A percentile compares a stretch with the other conserved stretches of the same genome.
Conservation (phyloP, 306 rosid species). For the Cicer yamashitae region DNA sequence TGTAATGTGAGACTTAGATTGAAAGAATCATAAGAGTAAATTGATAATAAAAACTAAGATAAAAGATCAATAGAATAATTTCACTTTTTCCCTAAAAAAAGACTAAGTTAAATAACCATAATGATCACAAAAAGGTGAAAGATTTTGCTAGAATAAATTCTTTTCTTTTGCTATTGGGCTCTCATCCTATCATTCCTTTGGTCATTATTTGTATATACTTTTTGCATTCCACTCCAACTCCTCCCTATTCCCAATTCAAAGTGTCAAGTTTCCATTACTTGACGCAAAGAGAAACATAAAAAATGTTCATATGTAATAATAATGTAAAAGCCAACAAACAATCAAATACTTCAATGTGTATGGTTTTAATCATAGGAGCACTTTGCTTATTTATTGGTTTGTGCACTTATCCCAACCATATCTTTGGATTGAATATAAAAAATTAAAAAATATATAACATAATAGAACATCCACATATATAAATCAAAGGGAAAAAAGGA, state of each 20-base stretch:
- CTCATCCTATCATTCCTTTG: neutral
- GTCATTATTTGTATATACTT: conserved; percentile 5
- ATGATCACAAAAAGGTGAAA: neutral
- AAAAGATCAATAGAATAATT: too few relatives aligned
- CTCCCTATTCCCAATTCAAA: neutral
- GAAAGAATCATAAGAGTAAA: too few relatives aligned
- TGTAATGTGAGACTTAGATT: too few relatives aligned
- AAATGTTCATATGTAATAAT: conserved; percentile 5
- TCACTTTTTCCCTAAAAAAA: too few relatives aligned
- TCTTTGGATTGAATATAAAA: conserved; percentile 21
- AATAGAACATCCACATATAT: neutral
- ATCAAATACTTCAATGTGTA: conserved; percentile 27
- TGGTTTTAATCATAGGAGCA: conserved; percentile 27
- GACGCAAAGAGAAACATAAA: conserved; percentile 23
- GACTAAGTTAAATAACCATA: neutral
- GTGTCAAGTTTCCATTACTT: conserved; percentile 38
- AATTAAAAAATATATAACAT: neutral
- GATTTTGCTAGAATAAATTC: neutral
- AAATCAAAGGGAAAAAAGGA: neutral
- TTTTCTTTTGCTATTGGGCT: neutral
- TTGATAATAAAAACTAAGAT: too few relatives aligned
- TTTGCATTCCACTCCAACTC: conserved; percentile 15
- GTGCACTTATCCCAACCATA: conserved; percentile 38
- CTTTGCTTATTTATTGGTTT: conserved; percentile 35
- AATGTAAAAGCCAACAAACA: conserved; percentile 7